Base-by-base conservation (phyloP, 2,329 filamentous ascomycete genomes). In the Exophiala viscosa region DNA sequence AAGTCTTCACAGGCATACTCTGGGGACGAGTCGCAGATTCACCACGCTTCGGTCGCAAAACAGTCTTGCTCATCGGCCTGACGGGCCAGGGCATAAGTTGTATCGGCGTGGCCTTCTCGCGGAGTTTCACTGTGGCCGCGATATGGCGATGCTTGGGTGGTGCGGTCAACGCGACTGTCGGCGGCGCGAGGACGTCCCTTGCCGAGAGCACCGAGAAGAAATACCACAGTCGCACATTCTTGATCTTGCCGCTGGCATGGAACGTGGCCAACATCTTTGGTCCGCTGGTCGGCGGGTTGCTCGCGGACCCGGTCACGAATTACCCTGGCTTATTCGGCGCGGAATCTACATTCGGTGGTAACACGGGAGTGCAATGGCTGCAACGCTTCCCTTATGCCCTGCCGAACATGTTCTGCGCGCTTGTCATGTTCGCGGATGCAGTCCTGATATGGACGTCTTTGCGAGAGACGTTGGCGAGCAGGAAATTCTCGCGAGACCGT, bases 51-150 rank as follows among this genome's bases (percentile, higher is more conserved):
- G 90, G 90, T 1, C 79, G 90, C 39, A 95, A 93, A 68, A 82
- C 80, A 5, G 87, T 92, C 11, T 74, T 95, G 35, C 73, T 93
- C 53, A 82, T 93, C 44, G 88, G 90, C 0, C 70, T 95, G 18
- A 57, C 83, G 0, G 89, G 89, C 0, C 90, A 85, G 0, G 77
- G 77, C 44, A 63, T 85, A 8, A 83, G 83, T 5, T 84, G 81
- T 56, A 64, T 87, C 14, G 85, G 84, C 0, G 86, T 88, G 61
- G 86, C 84, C 0, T 86, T 88, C 63, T 81, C 82, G 10, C 75
- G 75, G 14, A 84, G 75, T 18, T 88, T 90, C 62, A 73, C 71
- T 44, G 68, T 73, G 59, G 85, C 85, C 2, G 79, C 86, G 9
- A 47, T 53, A 31, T 90, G 85, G 77, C 74, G 87, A 13, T 77